Conservation (phyloP, 2,329 filamentous ascomycete species). For the Blastomyces emzantsi region DNA sequence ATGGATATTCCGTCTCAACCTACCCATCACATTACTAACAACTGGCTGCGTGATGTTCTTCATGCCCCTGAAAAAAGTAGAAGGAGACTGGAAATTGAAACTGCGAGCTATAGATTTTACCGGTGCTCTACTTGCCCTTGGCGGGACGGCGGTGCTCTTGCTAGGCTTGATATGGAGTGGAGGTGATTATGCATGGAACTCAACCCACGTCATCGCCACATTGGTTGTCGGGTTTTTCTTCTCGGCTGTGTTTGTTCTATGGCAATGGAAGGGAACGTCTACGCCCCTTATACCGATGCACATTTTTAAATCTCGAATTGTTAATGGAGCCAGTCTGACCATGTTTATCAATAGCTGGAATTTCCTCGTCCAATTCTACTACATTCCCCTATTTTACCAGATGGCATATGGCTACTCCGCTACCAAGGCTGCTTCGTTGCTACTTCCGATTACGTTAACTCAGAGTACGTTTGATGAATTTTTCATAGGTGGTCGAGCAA, state of each 20-base stretch:
- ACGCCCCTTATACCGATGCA: constrained; percentile 33
- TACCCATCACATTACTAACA: constrained; percentile 44
- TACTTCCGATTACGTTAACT: constrained; percentile 42
- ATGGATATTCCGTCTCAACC: constrained; percentile 48
- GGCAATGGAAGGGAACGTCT: constrained; percentile 28
- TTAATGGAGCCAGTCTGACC: constrained; percentile 48
- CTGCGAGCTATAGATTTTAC: constrained; percentile 45
- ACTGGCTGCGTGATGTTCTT: constrained; percentile 44
- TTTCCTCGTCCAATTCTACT: constrained; percentile 53
- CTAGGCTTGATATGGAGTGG: constrained; percentile 52
- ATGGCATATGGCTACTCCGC: constrained; percentile 42
- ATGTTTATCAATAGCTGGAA: constrained; percentile 54
- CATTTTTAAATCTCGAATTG: constrained; percentile 47
- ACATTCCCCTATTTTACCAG: constrained; percentile 53
- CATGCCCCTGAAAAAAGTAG: constrained; percentile 49
- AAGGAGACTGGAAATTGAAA: constrained; percentile 45
- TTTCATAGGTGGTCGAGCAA: neutral
- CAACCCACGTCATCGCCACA: constrained; percentile 46
- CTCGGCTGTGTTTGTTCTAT: constrained; percentile 23
- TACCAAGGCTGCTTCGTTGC: constrained; percentile 42
- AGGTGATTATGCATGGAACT: constrained; percentile 49
- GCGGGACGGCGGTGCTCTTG: constrained; percentile 37
- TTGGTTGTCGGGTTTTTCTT: constrained; percentile 42
- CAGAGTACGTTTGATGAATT: constrained; percentile 29
- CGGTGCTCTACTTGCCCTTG: constrained; percentile 41